A percentile compares a stretch with the other conserved stretches of the same genome.
These are phyloP conservation scores for Boletus sp. DNA, from an alignment of 768 basidiomycete genomes.

Conservation along the genomic window DNA sequence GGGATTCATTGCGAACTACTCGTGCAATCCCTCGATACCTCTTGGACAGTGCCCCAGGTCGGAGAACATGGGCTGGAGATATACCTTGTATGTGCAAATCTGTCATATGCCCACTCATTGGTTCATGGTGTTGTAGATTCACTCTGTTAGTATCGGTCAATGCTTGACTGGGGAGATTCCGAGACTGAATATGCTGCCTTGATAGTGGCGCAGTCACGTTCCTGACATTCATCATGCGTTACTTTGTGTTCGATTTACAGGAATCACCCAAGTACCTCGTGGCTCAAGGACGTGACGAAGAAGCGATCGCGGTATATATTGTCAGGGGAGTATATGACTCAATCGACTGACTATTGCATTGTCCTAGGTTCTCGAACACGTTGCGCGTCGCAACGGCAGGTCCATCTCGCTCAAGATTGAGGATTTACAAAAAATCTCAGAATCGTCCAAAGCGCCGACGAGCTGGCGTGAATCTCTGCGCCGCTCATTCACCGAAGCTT, in stretches of 20 bases:
- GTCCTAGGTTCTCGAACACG: constrained; percentile 43
- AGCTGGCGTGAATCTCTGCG: constrained; percentile 28
- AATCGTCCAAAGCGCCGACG: constrained; percentile 8
- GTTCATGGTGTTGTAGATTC: constrained; percentile 28
- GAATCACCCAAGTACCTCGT: constrained; percentile 64
- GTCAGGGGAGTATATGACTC: not conserved
- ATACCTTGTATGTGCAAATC: constrained; percentile 38
- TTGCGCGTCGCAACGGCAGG: constrained; percentile 48
- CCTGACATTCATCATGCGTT: constrained; percentile 53
- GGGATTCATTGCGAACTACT: constrained; percentile 56
- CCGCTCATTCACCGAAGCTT: constrained; percentile 37
- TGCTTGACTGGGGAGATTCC: not conserved
- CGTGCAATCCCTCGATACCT: constrained; percentile 37
- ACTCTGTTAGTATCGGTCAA: constrained; percentile 36
- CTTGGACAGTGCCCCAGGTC: constrained; percentile 44
- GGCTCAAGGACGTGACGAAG: constrained; percentile 53
- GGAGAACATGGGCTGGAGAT: constrained; percentile 63
- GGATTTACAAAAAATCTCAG: constrained; percentile 36
- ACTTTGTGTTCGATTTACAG: constrained; percentile 55
- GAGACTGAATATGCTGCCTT: not conserved
- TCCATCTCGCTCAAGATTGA: constrained; percentile 46
- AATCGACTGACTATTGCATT: not conserved
- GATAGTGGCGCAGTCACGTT: constrained; percentile 48
- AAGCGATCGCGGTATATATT: constrained; percentile 44
- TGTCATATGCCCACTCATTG: not conserved